Evolutionary conservation across 2,329 filamentous ascomycete species (phyloP).

Genomic region (Fusarium neocosmosporiellum): DNA sequence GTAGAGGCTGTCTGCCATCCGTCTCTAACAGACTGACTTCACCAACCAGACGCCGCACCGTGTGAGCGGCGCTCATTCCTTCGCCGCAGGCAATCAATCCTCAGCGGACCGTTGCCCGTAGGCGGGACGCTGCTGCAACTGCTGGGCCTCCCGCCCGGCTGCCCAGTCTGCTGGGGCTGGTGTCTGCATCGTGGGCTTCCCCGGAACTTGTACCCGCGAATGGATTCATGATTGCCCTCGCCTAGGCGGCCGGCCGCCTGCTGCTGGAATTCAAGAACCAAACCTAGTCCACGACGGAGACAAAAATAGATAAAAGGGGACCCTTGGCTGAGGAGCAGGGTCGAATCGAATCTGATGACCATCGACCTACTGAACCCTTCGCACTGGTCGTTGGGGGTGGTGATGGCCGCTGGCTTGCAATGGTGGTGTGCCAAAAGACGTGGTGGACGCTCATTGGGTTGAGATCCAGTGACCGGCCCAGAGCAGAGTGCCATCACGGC

Average conservation of each 20-base stretch:
- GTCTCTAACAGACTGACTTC: slow-evolving; percentile 9
- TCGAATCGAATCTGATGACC: slow-evolving; percentile 31
- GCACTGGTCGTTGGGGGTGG: slow-evolving; percentile 36
- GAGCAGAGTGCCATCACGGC: slow-evolving; percentile 34
- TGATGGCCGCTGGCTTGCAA: slow-evolving; percentile 35
- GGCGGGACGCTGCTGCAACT: slow-evolving; percentile 23
- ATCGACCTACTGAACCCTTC: slow-evolving; percentile 28
- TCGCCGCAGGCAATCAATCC: slow-evolving; percentile 10
- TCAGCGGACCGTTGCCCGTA: slow-evolving; percentile 39
- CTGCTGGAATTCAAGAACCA: slow-evolving; percentile 1
- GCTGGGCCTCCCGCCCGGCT: background rate
- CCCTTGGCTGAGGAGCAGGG: slow-evolving; percentile 11
- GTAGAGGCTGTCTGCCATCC: background rate
- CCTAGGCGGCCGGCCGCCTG: slow-evolving; percentile 6
- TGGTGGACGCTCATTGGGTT: slow-evolving; percentile 51
- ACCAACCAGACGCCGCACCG: slow-evolving; percentile 23
- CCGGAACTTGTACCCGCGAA: background rate
- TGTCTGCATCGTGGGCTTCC: background rate
- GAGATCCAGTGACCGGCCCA: slow-evolving; percentile 37
- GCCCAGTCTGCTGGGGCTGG: background rate
- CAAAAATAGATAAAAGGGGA: slow-evolving; percentile 16
- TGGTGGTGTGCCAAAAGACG: slow-evolving; percentile 49
- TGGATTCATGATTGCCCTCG: background rate
- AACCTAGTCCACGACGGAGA: slow-evolving; percentile 13
- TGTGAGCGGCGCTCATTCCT: slow-evolving; percentile 16